Evolutionary conservation across 163 green algal species (phyloP), one percentile per base, ranked within the genome.

Genomic region (Volvox carteri): DNA sequence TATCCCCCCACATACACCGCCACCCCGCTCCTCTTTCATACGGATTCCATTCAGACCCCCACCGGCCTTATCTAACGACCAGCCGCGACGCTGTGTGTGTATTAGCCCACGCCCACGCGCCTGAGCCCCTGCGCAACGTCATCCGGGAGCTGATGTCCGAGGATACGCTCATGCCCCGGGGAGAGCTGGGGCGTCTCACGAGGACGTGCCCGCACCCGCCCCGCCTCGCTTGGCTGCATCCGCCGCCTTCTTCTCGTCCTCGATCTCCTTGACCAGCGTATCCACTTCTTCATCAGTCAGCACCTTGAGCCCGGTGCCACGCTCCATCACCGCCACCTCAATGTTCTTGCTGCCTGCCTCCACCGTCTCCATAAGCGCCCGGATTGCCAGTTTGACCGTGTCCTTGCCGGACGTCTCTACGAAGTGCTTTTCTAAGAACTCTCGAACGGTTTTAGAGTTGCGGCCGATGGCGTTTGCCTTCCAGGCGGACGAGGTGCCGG

Each of bases 401-500:
- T 96, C 97, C 25, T 93, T 86, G 25, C 96, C 96, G 0, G 79
- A 88, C 5, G 91, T 96, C 80, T 98, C 95, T 44, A 92, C 90
- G 65, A 52, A 84, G 86, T 99, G 94, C 96, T 99, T 99, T 93
- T 99, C 98, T 85, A 99, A 92, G 91, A 97, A 99, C 93, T 99
- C 98, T 30, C 97, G 93, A 16, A 97, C 92, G 96, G 97, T 98
- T 89, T 99, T 99, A 76, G 94, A 97, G 93, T 99, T 99, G 86
- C 98, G 93, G 35, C 98, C 98, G 73, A 99, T 99, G 5, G 98
- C 97, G 74, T 98, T 98, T 28, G 98, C 98, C 91, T 99, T 99
- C 98, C 98, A 99, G 18, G 95, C 97, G 5, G 95, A 97, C 95
- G 97, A 99, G 60, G 96, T 99, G 35, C 98, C 98, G 12, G 95